phyloP scores from a whole-genome alignment of 345 rosid species.

The Lepidium africanum region DNA sequence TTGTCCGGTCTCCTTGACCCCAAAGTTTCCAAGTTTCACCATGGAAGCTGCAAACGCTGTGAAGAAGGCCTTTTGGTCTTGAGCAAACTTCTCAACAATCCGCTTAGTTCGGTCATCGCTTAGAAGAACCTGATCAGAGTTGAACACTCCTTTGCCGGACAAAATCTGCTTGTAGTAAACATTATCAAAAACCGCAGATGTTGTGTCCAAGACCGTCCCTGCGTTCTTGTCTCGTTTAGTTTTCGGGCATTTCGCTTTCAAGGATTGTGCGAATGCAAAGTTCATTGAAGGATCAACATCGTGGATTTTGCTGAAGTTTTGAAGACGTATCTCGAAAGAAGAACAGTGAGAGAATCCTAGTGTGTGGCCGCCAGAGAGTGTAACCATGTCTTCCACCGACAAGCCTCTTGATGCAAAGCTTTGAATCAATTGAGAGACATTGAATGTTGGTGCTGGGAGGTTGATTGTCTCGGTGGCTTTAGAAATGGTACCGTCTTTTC shows the following conservation, averaged over 20 bases:
- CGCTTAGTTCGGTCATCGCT: constrained; percentile 46
- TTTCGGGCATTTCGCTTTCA: constrained; percentile 44
- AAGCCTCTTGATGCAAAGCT: constrained; percentile 63
- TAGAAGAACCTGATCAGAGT: constrained; percentile 55
- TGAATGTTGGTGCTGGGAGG: constrained; percentile 71
- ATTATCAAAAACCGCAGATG: constrained; percentile 54
- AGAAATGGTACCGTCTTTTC: constrained; percentile 73
- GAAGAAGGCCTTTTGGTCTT: constrained; percentile 56
- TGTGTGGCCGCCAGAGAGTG: constrained; percentile 75
- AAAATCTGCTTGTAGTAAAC: constrained; percentile 53
- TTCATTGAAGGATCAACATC: constrained; percentile 62
- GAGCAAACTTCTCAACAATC: constrained; percentile 53
- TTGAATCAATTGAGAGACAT: constrained; percentile 55
- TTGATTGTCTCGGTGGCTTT: constrained; percentile 52
- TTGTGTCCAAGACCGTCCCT: constrained; percentile 60
- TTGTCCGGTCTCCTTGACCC: constrained; percentile 53
- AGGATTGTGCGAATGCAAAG: constrained; percentile 31
- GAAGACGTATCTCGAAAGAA: constrained; percentile 58
- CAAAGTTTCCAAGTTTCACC: constrained; percentile 69
- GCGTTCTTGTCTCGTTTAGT: constrained; percentile 43
- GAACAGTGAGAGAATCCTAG: constrained; percentile 83
- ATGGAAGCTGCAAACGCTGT: constrained; percentile 59
- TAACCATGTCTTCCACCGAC: constrained; percentile 67
- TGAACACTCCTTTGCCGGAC: constrained; percentile 54
- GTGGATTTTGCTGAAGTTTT: constrained; percentile 46